Conservation (phyloP, 1,284 basidiomycete genomes). For the Lentinula novae-zelandiae region DNA sequence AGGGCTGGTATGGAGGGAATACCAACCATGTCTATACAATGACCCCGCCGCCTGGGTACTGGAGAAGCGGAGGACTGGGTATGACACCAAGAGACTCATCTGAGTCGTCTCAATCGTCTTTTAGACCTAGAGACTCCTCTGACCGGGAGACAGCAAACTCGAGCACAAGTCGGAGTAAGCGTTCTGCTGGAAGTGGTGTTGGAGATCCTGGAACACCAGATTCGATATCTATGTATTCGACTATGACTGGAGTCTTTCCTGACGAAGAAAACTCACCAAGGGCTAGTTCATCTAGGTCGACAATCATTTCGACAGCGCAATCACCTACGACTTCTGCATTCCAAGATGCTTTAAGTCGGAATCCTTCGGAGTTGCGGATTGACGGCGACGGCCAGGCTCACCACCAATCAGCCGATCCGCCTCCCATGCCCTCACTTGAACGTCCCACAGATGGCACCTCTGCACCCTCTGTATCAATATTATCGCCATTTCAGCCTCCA, state of each 20-base stretch:
- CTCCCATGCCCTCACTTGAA: slow-evolving; percentile 16
- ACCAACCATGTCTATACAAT: slow-evolving; percentile 28
- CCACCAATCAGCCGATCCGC: slow-evolving; percentile 7
- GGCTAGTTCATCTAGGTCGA: neutral
- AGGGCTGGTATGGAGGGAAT: slow-evolving; percentile 18
- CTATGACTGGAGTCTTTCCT: neutral
- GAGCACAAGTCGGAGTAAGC: neutral
- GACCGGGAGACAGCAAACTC: neutral
- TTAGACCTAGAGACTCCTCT: neutral
- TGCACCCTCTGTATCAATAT: neutral
- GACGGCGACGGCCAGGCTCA: neutral
- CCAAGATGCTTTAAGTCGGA: slow-evolving; percentile 46
- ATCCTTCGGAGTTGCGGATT: neutral
- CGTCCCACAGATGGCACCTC: slow-evolving; percentile 2
- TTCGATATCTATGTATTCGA: slow-evolving; percentile 1
- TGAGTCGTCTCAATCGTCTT: neutral
- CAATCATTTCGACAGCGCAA: slow-evolving; percentile 21
- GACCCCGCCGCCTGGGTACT: slow-evolving; percentile 35
- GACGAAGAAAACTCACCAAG: slow-evolving; percentile 11
- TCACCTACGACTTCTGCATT: slow-evolving; percentile 74
- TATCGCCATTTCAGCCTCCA: neutral
- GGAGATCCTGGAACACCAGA: neutral
- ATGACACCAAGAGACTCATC: neutral
- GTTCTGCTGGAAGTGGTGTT: neutral
- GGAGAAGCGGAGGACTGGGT: neutral